A percentile compares a stretch with the other conserved stretches of the same genome.
phyloP scores from a whole-genome alignment of 129 eudicot species.

The Rutidosis leptorrhynchoides region DNA sequence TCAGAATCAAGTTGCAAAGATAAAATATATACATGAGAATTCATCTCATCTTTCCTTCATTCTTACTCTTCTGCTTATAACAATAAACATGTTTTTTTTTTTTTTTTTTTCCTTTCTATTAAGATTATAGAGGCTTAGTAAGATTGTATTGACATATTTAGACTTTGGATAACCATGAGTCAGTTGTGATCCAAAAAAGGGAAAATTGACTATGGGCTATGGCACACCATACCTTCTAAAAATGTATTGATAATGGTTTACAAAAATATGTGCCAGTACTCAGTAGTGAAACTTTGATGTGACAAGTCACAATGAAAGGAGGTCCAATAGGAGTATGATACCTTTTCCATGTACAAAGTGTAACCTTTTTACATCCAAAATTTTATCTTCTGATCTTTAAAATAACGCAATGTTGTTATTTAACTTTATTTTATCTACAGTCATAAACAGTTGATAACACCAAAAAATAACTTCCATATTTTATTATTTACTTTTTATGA shows the following conservation, averaged over 20 bases:
- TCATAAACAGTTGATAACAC: neutral
- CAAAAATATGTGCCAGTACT: neutral
- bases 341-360: neutral
- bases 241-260: neutral
- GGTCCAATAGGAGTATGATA: conserved; percentile 20
- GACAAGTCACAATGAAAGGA: conserved; percentile 15
- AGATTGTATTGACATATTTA: too few relatives aligned
- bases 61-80: too few relatives aligned
- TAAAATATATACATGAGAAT: neutral
- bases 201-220: neutral
- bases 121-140: too few relatives aligned
- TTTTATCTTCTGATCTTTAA: too few relatives aligned
- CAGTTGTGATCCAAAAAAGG: too few relatives aligned
- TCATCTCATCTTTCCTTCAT: too few relatives aligned
- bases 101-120: too few relatives aligned
- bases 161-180: too few relatives aligned
- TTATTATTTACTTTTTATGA: too few relatives aligned
- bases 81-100: too few relatives aligned
- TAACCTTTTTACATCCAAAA: neutral
- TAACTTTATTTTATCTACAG: neutral
- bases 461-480: neutral
- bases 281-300: conserved; percentile 25
- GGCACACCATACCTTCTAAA: neutral
- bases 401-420: neutral
- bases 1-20: conserved; percentile 14